These are phyloP conservation scores for Xylariaceae sp. DNA, from an alignment of 2,329 filamentous ascomycete species.

Conservation along the genomic window DNA sequence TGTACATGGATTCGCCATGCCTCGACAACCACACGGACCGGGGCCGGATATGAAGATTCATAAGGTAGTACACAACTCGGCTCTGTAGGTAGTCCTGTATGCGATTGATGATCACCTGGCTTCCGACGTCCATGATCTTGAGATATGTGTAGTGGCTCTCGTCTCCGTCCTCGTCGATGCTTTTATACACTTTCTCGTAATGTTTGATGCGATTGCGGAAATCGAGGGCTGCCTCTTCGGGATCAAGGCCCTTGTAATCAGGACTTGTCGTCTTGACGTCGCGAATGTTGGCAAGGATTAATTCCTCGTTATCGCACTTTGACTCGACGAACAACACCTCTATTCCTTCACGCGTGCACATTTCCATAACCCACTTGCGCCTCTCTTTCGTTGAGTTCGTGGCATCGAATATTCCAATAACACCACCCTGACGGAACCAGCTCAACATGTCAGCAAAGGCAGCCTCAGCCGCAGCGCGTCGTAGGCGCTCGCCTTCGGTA, in stretches of 20 bases:
- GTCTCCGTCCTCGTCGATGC: conserved; percentile 73
- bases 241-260: conserved; percentile 91
- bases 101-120: conserved; percentile 95
- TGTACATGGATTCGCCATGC: conserved; percentile 92
- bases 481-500: conserved; percentile 80
- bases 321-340: conserved; percentile 96
- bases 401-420: conserved; percentile 91
- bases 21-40: conserved; percentile 94
- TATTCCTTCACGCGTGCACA: conserved; percentile 68
- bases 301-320: conserved; percentile 89
- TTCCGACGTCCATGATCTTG: conserved; percentile 94
- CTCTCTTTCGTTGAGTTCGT: conserved; percentile 92
- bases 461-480: conserved; percentile 82
- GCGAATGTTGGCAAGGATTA: conserved; percentile 97
- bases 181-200: conserved; percentile 96
- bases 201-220: conserved; percentile 93
- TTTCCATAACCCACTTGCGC: conserved; percentile 84
- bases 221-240: conserved; percentile 82
- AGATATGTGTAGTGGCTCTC: conserved; percentile 88
- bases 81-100: conserved; percentile 96
- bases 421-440: conserved; percentile 78
- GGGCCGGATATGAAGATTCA: conserved; percentile 96
- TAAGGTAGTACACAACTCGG: conserved; percentile 94
- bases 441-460: conserved; percentile 89
- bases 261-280: conserved; percentile 96